A percentile compares a stretch with the other conserved stretches of the same genome.
phyloP scores from a whole-genome alignment of 768 basidiomycete genomes.

The Hebeloma cylindrosporum region DNA sequence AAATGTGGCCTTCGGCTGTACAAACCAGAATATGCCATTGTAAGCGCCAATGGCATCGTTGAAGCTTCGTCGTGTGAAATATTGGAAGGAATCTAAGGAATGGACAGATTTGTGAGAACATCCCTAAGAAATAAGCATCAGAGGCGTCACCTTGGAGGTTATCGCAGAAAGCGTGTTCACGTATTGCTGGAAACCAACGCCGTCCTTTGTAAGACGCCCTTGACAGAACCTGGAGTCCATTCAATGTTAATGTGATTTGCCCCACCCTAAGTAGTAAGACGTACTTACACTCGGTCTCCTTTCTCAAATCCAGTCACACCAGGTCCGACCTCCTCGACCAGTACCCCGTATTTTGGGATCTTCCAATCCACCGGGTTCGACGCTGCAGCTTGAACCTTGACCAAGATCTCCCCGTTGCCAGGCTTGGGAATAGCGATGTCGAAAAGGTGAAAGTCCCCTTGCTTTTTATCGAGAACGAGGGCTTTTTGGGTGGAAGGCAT shows the following conservation, averaged over 20 bases:
- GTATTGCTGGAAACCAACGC: conserved; percentile 32
- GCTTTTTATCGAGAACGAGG: conserved; percentile 18
- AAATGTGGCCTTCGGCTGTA: conserved; percentile 23
- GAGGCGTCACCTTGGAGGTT: conserved; percentile 6
- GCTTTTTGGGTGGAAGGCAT: conserved; percentile 26
- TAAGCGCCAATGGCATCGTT: conserved; percentile 33
- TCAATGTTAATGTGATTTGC: neutral
- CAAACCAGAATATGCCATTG: conserved; percentile 37
- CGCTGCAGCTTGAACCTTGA: conserved; percentile 38
- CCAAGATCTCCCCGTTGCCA: conserved; percentile 38
- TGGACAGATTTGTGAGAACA: neutral
- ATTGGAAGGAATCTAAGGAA: conserved; percentile 35
- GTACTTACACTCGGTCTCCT: conserved; percentile 52
- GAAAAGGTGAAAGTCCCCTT: conserved; percentile 20
- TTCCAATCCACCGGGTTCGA: conserved; percentile 57
- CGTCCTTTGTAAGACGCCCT: conserved; percentile 36
- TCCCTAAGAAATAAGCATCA: neutral
- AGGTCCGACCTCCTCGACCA: conserved; percentile 47
- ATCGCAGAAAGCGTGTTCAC: conserved; percentile 7
- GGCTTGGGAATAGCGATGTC: conserved; percentile 26
- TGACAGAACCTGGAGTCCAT: conserved; percentile 30
- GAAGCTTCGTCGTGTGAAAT: conserved; percentile 39
- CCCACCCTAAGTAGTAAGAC: neutral
- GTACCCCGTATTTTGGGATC: conserved; percentile 41
- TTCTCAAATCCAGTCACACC: conserved; percentile 47